Evolutionary conservation across 257 asterid genomes (phyloP), one percentile per base, ranked within the genome.

Genomic region (Sherardia arvensis): DNA sequence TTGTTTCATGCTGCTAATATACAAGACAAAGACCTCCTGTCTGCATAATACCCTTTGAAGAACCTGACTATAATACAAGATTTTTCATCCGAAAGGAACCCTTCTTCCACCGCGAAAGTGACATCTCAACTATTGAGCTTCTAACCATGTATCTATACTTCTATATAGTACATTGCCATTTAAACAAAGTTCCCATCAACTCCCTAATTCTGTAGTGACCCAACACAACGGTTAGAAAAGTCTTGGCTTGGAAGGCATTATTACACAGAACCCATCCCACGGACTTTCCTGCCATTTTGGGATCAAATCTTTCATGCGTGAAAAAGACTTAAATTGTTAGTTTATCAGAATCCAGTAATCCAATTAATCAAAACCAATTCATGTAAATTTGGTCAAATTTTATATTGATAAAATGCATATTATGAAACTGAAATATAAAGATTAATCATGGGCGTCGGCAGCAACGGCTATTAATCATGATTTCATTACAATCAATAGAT

Each of bases 181-280:
- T 63, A 58, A 57, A 56, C 53, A 69, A 54, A 61, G 61, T 64
- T 64, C 20, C 48, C 57, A 30, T 36, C 66, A 66, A 64, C 59
- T 51, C 53, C 43, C 43, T 43, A 48, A 58, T 25, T n/a, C 48
- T 38, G 32, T 32, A 22, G 29, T 67, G 54, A 53, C 51, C 82
- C 82, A 84, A 7, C 62, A 28, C 21, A 58, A 78, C 84, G 77
- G 87, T 75, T 74, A 70, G 65, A 73, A 70, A 80, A 82, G 80
- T 68, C 93, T 82, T 86, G 61, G 90, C 92, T 86, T 86, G 70
- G 64, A 84, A 88, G 95, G 69, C 72, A 84, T 67, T 65, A 67
- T 49, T 47, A 47, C 23, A n/a, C 23, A 47, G 38, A 30, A 10
- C n/a, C 59, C 17, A 58, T 20, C 53, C 45, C 28, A 18, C 29